These are phyloP conservation scores for Claviceps purpurea DNA, from an alignment of 2,329 filamentous ascomycete genomes.

Conservation along the genomic window DNA sequence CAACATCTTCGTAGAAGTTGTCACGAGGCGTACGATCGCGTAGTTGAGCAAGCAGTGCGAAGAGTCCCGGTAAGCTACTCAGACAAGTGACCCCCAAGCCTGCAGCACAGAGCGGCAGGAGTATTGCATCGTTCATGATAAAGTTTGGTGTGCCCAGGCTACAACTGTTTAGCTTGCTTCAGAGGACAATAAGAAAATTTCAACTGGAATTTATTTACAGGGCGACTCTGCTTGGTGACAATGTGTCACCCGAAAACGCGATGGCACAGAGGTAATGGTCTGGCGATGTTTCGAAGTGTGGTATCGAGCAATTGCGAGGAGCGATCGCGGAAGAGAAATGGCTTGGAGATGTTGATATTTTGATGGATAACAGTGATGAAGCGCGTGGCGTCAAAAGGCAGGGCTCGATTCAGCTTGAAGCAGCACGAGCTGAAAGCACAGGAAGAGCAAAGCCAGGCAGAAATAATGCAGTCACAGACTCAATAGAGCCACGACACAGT, in stretches of 20 bases:
- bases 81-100: slow-evolving; percentile 23
- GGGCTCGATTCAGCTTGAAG: background rate
- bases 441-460: background rate
- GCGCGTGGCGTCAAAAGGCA: background rate
- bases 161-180: background rate
- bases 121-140: slow-evolving; percentile 5
- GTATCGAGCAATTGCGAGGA: background rate
- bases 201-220: slow-evolving; percentile 1
- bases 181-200: background rate
- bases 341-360: background rate
- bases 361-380: background rate
- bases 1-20: slow-evolving; percentile 51
- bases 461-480: background rate
- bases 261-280: background rate
- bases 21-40: slow-evolving; percentile 24
- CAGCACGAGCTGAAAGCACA: background rate
- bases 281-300: background rate
- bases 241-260: background rate
- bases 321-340: background rate
- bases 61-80: slow-evolving; percentile 23
- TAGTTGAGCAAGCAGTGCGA: slow-evolving; percentile 21
- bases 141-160: background rate
- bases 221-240: background rate
- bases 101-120: slow-evolving; percentile 17
- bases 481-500: background rate